phyloP scores from a whole-genome alignment of 371 early-diverging fungal genomes.

The Syncephalastrum monosporum region DNA sequence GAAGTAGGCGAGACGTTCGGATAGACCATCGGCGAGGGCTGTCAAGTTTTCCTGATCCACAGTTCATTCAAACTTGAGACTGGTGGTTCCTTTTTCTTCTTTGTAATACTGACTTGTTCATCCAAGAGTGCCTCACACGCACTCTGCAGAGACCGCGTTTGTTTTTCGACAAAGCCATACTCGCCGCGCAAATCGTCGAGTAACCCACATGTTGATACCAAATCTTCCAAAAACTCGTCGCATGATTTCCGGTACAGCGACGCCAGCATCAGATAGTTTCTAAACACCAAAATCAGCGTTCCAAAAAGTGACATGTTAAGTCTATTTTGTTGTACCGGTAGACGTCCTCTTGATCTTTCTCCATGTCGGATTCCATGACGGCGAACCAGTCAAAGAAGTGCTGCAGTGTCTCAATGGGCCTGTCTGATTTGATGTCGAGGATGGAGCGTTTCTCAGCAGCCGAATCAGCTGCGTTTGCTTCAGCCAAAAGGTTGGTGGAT shows the following conservation, averaged over 20 bases:
- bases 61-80: neutral
- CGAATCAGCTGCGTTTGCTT: slow-evolving; percentile 31
- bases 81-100: too few relatives aligned
- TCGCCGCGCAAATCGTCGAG: slow-evolving; percentile 63
- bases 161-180: slow-evolving; percentile 73
- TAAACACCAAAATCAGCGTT: slow-evolving; percentile 7
- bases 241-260: slow-evolving; percentile 50
- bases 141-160: slow-evolving; percentile 71
- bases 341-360: slow-evolving; percentile 80
- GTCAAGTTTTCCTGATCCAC: slow-evolving; percentile 53
- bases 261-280: slow-evolving; percentile 56
- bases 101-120: slow-evolving; percentile 50
- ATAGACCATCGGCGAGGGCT: slow-evolving; percentile 63
- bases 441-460: slow-evolving; percentile 31
- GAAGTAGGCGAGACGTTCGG: slow-evolving; percentile 70
- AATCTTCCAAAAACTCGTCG: slow-evolving; percentile 57
- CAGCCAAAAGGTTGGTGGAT: slow-evolving; percentile 39
- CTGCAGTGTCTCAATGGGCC: slow-evolving; percentile 79
- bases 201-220: slow-evolving; percentile 48
- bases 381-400: slow-evolving; percentile 92
- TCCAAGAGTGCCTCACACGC: slow-evolving; percentile 78
- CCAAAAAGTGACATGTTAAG: neutral
- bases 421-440: slow-evolving; percentile 33
- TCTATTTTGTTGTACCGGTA: slow-evolving; percentile 55
- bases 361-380: slow-evolving; percentile 76